Evolutionary conservation across 2,329 filamentous ascomycete species (phyloP).

Genomic region (Paracoccidioides brasiliensis): DNA sequence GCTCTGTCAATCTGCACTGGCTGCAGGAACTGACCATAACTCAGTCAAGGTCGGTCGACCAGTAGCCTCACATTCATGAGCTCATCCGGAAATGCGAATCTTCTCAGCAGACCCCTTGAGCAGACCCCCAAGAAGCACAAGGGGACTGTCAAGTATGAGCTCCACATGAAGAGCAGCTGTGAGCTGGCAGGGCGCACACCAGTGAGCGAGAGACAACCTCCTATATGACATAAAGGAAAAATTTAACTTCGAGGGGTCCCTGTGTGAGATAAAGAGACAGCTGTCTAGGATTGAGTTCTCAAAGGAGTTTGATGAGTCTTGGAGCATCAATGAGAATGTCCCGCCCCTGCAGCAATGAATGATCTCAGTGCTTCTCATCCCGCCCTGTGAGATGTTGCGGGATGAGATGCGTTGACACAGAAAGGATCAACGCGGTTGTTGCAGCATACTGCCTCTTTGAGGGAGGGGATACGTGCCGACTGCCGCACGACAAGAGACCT

Average conservation of each 20-base stretch:
- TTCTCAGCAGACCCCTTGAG: slow-evolving; percentile 1
- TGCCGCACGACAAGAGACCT: slow-evolving; percentile 6
- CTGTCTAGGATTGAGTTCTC: slow-evolving; percentile 10
- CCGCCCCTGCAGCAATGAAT: slow-evolving; percentile 15
- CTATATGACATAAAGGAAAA: slow-evolving; percentile 10
- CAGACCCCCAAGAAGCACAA: slow-evolving; percentile 4
- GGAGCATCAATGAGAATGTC: slow-evolving; percentile 13
- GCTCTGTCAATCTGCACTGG: slow-evolving; percentile 13
- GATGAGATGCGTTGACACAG: slow-evolving; percentile 13
- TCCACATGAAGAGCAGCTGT: slow-evolving; percentile 4
- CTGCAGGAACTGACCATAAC: slow-evolving; percentile 13
- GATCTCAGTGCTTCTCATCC: slow-evolving; percentile 16
- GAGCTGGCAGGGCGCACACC: slow-evolving; percentile 6
- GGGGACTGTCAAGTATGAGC: slow-evolving; percentile 5
- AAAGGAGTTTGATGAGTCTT: slow-evolving; percentile 10
- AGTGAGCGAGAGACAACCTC: slow-evolving; percentile 7
- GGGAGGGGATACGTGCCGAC: slow-evolving; percentile 8
- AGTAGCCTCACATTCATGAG: slow-evolving; percentile 9
- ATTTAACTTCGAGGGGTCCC: slow-evolving; percentile 12
- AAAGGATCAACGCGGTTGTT: slow-evolving; percentile 18
- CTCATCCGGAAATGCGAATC: slow-evolving; percentile 8
- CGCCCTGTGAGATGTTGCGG: slow-evolving; percentile 14
- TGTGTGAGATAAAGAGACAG: slow-evolving; percentile 13
- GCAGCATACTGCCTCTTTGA: slow-evolving; percentile 15
- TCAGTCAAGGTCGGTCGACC: slow-evolving; percentile 15